Evolutionary conservation across 352 stramenopile genomes (phyloP), one percentile per base, ranked within the genome.

Genomic region (Labyrinthula sp.): DNA sequence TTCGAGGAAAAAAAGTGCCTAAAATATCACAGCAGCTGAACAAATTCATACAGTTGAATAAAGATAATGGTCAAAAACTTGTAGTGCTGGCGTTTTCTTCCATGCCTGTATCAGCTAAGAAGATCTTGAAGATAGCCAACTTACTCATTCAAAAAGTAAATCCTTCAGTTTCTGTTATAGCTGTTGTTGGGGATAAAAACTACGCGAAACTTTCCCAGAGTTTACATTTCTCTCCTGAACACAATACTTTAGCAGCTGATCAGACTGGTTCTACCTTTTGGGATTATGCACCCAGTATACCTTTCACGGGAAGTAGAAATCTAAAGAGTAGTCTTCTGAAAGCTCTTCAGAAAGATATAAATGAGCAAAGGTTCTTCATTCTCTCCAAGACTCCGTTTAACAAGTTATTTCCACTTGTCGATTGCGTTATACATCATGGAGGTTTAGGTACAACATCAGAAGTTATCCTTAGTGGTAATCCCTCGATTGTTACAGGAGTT

Each of bases 11-110:
- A n/a, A 54, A 23, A 9, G 34, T 52, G 8, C 43, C 43, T 17
- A 15, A 27, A 8, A 18, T 52, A 3, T 10, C 10, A 6, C 4
- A 14, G 9, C 17, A 29, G 1, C 10, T 12, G n/a, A 12, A 3
- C 5, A 17, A 45, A n/a, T 52, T 52, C 21, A 50, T 52, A 31
- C 15, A 47, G 4, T 3, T 14, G 21, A 28, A 31, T n/a, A 23
- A 35, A 2, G 43, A 31, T 14, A 14, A 28, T 17, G 18, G 18
- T 2, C 8, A 18, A 18, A 55, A 54, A 0, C 3, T 52, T 8
- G 35, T 52, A 9, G 1, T 27, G 5, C 43, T 52, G n/a, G 43
- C 43, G n/a, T 52, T 52, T 15, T 45, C 31, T 22, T 52, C 43
- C 3, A 52, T 52, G 43, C 43, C 43, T 4, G 43, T 52, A 7